Evolutionary conservation across 352 stramenopile species (phyloP), one percentile per base, ranked within the genome.

Genomic region (Globisporangium paroecandrum): DNA sequence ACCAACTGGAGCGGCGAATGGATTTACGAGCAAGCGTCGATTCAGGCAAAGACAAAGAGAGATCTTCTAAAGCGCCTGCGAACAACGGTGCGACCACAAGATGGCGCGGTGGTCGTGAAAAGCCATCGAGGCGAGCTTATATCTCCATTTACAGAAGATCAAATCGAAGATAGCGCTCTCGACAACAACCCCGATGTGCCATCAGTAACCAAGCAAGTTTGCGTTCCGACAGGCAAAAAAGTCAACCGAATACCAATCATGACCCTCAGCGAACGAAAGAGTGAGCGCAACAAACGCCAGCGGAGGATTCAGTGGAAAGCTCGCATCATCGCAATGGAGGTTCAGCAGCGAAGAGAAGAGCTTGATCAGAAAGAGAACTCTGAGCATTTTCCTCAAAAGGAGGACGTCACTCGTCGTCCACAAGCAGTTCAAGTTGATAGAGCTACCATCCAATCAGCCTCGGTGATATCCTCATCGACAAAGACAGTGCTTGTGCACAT

Each of bases 1-100:
- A 77, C 75, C 22, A 87, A 82, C 13, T 90, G 82, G 80, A 85
- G 80, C 49, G 82, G 82, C 8, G 80, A 89, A 57, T 90, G 82
- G 82, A 60, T 88, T 9, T 89, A 84, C 36, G 69, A 77, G 7
- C 82, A 90, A 56, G 41, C 62, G 12, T 67, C 58, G n/a, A 70
- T 87, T 15, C 46, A 64, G 3, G 59, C 66, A 20, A 66, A 70
- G 27, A 78, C 71, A 32, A 90, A 89, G 60, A 34, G 60, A 1
- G 36, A 65, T 15, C 65, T 89, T 2, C 62, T 79, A 34, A 86
- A 87, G 58, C 70, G 51, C 13, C 41, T 90, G 49, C 72, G 80
- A 64, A 72, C 71, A 63, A 68, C 68, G 25, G n/a, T 32, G 46
- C 66, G 67, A 56, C 73, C 80, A 0, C 65, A 76, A 1, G 51